phyloP scores from a whole-genome alignment of 192 early-diverging fungal species.

The Umbelopsis sp. region DNA sequence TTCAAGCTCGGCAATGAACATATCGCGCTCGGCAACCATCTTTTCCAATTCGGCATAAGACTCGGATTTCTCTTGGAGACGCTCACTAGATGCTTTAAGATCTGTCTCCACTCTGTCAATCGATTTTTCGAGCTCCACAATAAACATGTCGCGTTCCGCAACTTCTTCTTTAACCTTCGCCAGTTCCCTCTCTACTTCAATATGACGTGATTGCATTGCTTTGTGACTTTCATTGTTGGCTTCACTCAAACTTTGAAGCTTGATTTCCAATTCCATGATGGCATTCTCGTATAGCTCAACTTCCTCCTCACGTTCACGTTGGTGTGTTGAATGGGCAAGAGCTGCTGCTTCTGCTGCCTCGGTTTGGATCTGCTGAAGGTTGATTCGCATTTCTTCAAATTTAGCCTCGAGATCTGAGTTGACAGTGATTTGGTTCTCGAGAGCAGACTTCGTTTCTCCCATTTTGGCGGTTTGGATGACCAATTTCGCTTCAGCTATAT shows the following conservation, averaged over 20 bases:
- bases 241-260: not conserved
- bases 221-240: not conserved
- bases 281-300: conserved; percentile 12
- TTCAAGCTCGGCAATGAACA: too few relatives aligned
- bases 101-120: not conserved
- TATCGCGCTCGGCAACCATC: too few relatives aligned
- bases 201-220: not conserved
- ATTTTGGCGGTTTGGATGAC: not conserved
- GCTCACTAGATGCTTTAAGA: not conserved
- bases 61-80: not conserved
- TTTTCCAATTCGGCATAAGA: not conserved
- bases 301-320: conserved; percentile 3
- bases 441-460: not conserved
- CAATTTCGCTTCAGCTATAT: not conserved
- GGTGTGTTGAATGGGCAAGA: not conserved
- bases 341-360: not conserved
- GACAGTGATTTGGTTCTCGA: not conserved
- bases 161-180: not conserved
- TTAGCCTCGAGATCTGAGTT: not conserved
- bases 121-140: not conserved
- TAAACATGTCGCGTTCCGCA: conserved; percentile 4
- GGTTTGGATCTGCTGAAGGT: not conserved
- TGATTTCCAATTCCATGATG: conserved; percentile 12
- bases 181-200: not conserved
- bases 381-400: not conserved